Percentiles rank a stretch among this genome's conserved stretches.
These are phyloP conservation scores for Nakazawaea molendinolei DNA, from an alignment of 805 yeast genomes.

Conservation along the genomic window DNA sequence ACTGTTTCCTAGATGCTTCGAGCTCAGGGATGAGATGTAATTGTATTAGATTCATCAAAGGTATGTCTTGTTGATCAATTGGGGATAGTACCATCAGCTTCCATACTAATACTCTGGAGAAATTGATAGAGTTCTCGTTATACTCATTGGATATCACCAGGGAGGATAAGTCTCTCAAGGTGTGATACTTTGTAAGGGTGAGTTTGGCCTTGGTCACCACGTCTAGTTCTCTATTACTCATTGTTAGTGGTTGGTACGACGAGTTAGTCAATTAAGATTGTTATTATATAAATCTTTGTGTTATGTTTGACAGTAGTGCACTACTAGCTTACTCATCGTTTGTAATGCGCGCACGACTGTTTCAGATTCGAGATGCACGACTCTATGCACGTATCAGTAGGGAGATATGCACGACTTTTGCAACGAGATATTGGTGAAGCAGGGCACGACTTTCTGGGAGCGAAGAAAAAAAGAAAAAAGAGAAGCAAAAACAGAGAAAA, in stretches of 20 bases:
- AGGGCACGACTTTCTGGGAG: too few relatives aligned
- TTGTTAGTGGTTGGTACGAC: too few relatives aligned
- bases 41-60: neutral
- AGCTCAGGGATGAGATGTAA: slow-evolving; percentile 9
- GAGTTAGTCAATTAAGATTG: too few relatives aligned
- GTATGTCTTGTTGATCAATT: slow-evolving; percentile 4
- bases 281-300: too few relatives aligned
- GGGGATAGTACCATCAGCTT: slow-evolving; percentile 15
- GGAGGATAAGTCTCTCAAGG: slow-evolving; percentile 3
- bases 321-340: too few relatives aligned
- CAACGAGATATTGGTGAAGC: too few relatives aligned
- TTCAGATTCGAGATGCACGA: too few relatives aligned
- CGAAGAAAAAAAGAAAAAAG: neutral
- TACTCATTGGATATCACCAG: slow-evolving; percentile 12
- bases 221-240: slow-evolving; percentile 8
- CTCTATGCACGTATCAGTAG: too few relatives aligned
- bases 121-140: slow-evolving; percentile 14
- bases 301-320: too few relatives aligned
- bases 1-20: slow-evolving; percentile 16
- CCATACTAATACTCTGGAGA: slow-evolving; percentile 21
- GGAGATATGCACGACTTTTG: too few relatives aligned
- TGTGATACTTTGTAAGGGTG: slow-evolving; percentile 9
- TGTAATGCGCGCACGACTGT: too few relatives aligned
- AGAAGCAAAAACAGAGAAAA: neutral
- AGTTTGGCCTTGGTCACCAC: slow-evolving; percentile 10